These are phyloP conservation scores for Endogone sp. DNA, from an alignment of 192 early-diverging fungal genomes.

Conservation along the genomic window DNA sequence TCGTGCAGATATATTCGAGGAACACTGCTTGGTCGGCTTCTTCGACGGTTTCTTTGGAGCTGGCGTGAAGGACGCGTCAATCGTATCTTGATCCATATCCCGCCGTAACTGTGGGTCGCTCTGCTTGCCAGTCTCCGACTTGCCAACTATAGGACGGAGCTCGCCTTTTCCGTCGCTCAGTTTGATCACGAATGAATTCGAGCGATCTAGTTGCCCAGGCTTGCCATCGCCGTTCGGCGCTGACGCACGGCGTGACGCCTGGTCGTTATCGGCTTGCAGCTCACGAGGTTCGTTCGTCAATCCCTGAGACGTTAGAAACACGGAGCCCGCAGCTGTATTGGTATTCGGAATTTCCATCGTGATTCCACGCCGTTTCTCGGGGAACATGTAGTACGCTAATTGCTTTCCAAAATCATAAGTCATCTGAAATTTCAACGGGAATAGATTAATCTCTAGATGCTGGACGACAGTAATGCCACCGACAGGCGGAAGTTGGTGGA, in stretches of 20 bases:
- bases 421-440: constrained; percentile 76
- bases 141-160: not conserved
- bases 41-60: constrained; percentile 28
- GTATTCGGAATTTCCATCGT: not conserved
- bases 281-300: not conserved
- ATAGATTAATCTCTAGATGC: constrained; percentile 85
- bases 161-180: not conserved
- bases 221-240: not conserved
- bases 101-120: not conserved
- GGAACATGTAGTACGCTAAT: constrained; percentile 80
- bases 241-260: not conserved
- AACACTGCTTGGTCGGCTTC: constrained; percentile 23
- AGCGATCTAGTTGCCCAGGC: not conserved
- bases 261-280: not conserved
- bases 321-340: not conserved
- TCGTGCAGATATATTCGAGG: not conserved
- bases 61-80: constrained; percentile 21
- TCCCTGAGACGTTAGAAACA: no score
- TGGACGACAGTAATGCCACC: constrained; percentile 90
- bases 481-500: constrained; percentile 76
- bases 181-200: not conserved
- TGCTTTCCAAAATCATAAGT: constrained; percentile 84
- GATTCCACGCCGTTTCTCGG: constrained; percentile 37
- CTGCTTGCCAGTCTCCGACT: not conserved
- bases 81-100: not conserved